Percentiles rank a stretch among this genome's conserved stretches.
These are phyloP conservation scores for Coccomyxa sp. DNA, from an alignment of 139 green algal species.

Conservation along the genomic window DNA sequence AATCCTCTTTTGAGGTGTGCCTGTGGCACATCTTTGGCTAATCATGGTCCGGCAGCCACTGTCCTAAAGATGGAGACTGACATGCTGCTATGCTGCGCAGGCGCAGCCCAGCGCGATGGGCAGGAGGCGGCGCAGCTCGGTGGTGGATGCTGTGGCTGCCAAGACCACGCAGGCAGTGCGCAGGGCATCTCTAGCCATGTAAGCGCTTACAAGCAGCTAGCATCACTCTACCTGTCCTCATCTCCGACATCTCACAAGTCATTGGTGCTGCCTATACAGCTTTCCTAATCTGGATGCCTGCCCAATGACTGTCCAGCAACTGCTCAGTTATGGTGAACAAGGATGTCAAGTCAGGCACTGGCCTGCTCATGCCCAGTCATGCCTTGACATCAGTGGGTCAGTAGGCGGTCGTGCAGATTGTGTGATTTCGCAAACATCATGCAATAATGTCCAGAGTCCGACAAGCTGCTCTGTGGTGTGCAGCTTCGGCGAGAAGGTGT, in stretches of 20 bases:
- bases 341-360: not conserved
- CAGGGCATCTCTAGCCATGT: not conserved
- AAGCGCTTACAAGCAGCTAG: not conserved
- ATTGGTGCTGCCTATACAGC: not conserved
- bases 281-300: not conserved
- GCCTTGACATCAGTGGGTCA: not conserved
- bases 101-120: not conserved
- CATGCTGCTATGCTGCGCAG: not conserved
- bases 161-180: not conserved
- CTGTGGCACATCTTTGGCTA: not conserved
- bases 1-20: too few relatives aligned
- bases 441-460: not conserved
- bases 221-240: not conserved
- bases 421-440: not conserved
- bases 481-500: constrained; percentile 2
- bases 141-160: not conserved
- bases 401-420: not conserved
- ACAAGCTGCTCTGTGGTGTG: not conserved
- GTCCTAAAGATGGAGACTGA: not conserved
- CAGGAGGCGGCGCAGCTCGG: not conserved
- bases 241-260: not conserved
- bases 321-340: not conserved
- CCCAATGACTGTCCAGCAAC: not conserved
- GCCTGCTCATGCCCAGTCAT: not conserved
- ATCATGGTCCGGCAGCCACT: not conserved